Evolutionary conservation across 164 flowering plant species (phyloP), one percentile per base, ranked within the genome.

Genomic region (Protea cynaroides): DNA sequence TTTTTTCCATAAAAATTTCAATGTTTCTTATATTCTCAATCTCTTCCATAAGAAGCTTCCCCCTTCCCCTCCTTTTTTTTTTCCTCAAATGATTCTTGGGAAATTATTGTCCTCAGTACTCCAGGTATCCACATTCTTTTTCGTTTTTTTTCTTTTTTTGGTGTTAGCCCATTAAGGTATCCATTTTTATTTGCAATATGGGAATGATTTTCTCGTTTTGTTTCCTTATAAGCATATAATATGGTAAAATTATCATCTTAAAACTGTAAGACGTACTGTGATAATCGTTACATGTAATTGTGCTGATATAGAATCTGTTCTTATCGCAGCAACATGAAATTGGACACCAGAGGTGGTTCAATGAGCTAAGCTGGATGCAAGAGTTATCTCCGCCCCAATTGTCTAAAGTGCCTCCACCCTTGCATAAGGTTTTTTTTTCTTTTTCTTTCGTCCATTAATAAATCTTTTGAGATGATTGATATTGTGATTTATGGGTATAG

Each of bases 361-460:
- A 70, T 21, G 84, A 81, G 72, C 51, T 67, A 59, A 67, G 72
- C 51, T 76, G 79, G 82, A 74, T 44, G 6, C 76, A 61, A 37
- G 82, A 78, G 58, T 43, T 65, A 24, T 62, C 79, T 29, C 79
- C 76, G 6, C 86, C 82, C 22, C 84, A 78, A 58, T 58, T 83
- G 47, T 72, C 79, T 7, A 79, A 83, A 75, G 68, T 74, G 64
- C 88, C 84, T 52, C 61, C 72, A 2, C 68, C 85, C 52, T 70
- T 82, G 23, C 79, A 65, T 69, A 86, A 91, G 95, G 95, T 91
- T 78, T 75, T 56, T 25, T 66, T 18, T 62, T 75, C 62, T 54
- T 38, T 15, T 59, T 9, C n/a, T n/a, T 56, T 18, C 47, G 37
- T 44, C 18, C n/a, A 29, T 36, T 19, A n/a, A 17, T 25, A 17